Base-by-base conservation (phyloP, 2,329 filamentous ascomycete genomes). In the Trichoderma hamatum region DNA sequence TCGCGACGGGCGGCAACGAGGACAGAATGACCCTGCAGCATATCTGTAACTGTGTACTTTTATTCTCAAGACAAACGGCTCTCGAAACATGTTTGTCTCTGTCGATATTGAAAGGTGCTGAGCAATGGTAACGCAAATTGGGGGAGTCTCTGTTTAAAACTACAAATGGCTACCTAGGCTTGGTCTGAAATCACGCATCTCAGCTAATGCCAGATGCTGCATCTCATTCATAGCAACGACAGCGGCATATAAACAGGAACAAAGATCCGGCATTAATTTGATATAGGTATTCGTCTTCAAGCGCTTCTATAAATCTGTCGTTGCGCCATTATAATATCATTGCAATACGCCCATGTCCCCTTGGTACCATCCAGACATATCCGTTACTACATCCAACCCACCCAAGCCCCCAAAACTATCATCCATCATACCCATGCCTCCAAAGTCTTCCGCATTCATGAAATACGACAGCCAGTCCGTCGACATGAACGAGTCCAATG, bases 401-500 rank as follows among this genome's bases (percentile, higher is more conserved):
- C 39, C 56, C 21, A 67, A 52, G 3, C 16, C 36, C 3, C 65
- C 65, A 30, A 67, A 39, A 2, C 28, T 52, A 13, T 39, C 39
- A 21, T 67, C 65, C 65, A 67, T 56, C 65, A 67, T 36, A 5
- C 52, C 52, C 54, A 60, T 67, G 55, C 32, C 52, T 5, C 65
- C 65, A 60, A 59, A 67, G 30, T 67, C 65, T 16, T 60, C 65
- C 1, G 65, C 51, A 54, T 60, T 67, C 65, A 67, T 67, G 21
- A 67, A 67, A 21, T 60, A 67, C 7, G 65, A 67, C 46, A 67
- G 46, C 65, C 65, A 67, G 28, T 67, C 65, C 11, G 43, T 67
- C 24, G 65, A 21, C 65, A 67, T 43, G 19, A 67, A 67, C 13
- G 65, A 67, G 28, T 67, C 65, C 21, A 67, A 21, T 9, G 55